Evolutionary conservation across 495 filamentous ascomycete genomes (phyloP).

Genomic region (Penicillium cosmopolitanum): DNA sequence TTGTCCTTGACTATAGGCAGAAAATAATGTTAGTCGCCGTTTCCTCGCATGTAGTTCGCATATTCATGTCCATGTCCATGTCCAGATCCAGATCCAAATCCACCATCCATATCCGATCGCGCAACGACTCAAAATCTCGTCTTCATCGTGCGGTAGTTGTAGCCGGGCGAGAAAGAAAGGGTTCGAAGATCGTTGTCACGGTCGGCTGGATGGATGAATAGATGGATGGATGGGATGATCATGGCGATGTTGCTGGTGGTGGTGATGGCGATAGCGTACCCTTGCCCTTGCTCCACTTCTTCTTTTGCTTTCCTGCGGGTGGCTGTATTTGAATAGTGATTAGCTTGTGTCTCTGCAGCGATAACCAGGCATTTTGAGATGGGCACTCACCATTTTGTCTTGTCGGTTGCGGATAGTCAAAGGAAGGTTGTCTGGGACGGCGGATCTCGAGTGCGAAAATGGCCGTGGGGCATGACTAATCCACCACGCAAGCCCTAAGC

Average conservation of each 20-base stretch:
- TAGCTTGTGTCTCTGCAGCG: constrained; percentile 7
- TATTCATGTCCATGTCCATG: neutral
- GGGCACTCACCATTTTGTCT: constrained; percentile 54
- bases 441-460: constrained; percentile 47
- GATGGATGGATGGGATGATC: neutral
- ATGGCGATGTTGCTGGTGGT: constrained; percentile 15
- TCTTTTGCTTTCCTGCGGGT: constrained; percentile 93
- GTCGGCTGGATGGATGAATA: constrained; percentile 19
- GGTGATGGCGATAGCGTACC: constrained; percentile 58
- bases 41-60: neutral
- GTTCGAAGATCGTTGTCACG: constrained; percentile 29
- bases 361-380: constrained; percentile 6
- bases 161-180: constrained; percentile 17
- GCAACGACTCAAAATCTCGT: constrained; percentile 21
- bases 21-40: constrained; percentile 33
- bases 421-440: constrained; percentile 38
- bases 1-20: constrained; percentile 93
- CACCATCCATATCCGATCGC: constrained; percentile 7
- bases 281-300: constrained; percentile 99
- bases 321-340: constrained; percentile 54
- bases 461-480: constrained; percentile 53
- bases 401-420: constrained; percentile 52
- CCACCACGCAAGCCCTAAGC: constrained; percentile 42
- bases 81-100: neutral
- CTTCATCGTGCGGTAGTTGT: constrained; percentile 17